phyloP scores from a whole-genome alignment of 106 monocot species.

The Apostasia shenzhenica region DNA sequence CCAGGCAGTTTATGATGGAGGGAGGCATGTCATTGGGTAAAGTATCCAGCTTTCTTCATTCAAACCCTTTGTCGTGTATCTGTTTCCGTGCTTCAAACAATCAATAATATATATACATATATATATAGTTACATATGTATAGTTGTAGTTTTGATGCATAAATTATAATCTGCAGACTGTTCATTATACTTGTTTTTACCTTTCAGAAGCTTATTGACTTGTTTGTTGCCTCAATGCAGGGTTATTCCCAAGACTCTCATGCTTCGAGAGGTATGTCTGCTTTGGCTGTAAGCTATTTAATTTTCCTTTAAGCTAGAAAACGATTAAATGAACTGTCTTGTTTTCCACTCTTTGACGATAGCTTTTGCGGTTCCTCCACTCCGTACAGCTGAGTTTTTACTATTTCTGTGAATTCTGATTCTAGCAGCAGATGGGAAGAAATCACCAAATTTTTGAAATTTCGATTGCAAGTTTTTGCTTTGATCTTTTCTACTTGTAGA shows the following conservation, averaged over 20 bases:
- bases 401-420: not conserved
- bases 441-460: not conserved
- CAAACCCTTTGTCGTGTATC: not conserved
- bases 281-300: not conserved
- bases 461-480: not conserved
- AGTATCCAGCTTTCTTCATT: slow-evolving; percentile 4
- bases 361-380: not conserved
- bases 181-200: slow-evolving; percentile 7
- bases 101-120: too few species aligned
- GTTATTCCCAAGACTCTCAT: slow-evolving; percentile 97
- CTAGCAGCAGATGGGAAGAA: not conserved
- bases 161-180: not conserved
- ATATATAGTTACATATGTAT: too few species aligned
- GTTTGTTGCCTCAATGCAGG: slow-evolving; percentile 43
- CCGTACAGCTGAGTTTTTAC: not conserved
- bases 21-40: slow-evolving; percentile 65
- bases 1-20: slow-evolving; percentile 61
- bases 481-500: too few species aligned
- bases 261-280: slow-evolving; percentile 63
- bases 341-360: not conserved
- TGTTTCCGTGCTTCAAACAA: not conserved
- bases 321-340: not conserved
- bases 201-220: slow-evolving; percentile 9
- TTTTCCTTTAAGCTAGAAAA: not conserved
- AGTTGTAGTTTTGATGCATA: too few species aligned